Evolutionary conservation across 148 eudicot species (phyloP).

Genomic region (Cornus suecica): DNA sequence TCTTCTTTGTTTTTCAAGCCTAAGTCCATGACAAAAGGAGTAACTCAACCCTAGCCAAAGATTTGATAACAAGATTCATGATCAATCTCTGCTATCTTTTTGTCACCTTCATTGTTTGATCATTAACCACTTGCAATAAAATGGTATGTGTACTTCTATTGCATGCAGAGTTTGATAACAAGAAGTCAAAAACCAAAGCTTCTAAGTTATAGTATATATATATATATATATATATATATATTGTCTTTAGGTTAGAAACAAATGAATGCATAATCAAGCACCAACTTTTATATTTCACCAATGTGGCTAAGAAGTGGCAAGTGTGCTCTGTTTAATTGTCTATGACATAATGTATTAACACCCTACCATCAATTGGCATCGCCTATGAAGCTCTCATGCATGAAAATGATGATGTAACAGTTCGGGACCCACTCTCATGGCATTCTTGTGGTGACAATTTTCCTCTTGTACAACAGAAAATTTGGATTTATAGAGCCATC

Average conservation of each 20-base stretch:
- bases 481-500: neutral
- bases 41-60: no score
- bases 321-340: conserved; percentile 4
- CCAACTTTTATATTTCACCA: neutral
- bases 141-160: neutral
- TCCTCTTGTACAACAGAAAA: neutral
- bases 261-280: neutral
- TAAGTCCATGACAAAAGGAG: no score
- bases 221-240: no score
- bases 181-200: neutral
- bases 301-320: neutral
- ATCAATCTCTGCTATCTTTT: no score
- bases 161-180: neutral
- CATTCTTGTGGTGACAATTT: neutral
- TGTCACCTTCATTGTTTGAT: neutral
- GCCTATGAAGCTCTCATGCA: neutral
- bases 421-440: neutral
- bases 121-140: neutral
- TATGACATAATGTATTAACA: neutral
- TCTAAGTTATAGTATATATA: no score
- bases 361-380: neutral
- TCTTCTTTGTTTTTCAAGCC: no score
- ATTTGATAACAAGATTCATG: no score
- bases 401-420: neutral
- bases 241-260: conserved; percentile 2